Evolutionary conservation across 208 protist species (phyloP).

Genomic region (Wallacemonas rigidus): DNA sequence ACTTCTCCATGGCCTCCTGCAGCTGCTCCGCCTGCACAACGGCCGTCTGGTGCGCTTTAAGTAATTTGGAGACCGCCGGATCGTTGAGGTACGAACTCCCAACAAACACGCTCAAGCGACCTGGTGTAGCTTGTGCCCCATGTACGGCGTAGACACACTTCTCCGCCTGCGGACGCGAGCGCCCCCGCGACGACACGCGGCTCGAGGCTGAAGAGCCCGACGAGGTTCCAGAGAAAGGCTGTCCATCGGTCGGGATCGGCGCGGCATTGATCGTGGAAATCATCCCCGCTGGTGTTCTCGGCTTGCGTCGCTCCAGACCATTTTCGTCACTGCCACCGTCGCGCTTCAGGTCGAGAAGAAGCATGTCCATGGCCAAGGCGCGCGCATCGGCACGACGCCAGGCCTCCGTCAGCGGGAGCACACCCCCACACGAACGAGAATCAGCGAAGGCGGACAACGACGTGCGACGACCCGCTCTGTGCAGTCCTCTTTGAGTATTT

Average conservation of each 20-base stretch:
- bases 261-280: too few species aligned
- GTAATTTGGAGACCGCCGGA: background rate
- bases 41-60: conserved; percentile 6
- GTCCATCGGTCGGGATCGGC: too few species aligned
- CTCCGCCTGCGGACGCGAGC: background rate
- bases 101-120: background rate
- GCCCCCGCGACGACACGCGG: background rate
- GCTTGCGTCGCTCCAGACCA: background rate
- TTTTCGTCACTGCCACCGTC: background rate
- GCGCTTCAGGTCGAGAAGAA: conserved; percentile 9
- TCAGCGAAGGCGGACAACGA: too few species aligned
- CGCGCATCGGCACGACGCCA: conserved; percentile 3
- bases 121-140: background rate
- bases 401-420: conserved; percentile 14
- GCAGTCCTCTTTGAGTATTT: too few species aligned
- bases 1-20: conserved; percentile 12
- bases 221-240: too few species aligned
- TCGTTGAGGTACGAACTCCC: conserved; percentile 1
- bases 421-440: background rate
- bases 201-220: background rate
- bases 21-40: conserved; percentile 15
- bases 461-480: background rate
- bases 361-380: background rate
- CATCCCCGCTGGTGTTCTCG: too few species aligned
- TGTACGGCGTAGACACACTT: background rate